Conservation (phyloP, 768 basidiomycete genomes). For the Naematelia aurantialba region DNA sequence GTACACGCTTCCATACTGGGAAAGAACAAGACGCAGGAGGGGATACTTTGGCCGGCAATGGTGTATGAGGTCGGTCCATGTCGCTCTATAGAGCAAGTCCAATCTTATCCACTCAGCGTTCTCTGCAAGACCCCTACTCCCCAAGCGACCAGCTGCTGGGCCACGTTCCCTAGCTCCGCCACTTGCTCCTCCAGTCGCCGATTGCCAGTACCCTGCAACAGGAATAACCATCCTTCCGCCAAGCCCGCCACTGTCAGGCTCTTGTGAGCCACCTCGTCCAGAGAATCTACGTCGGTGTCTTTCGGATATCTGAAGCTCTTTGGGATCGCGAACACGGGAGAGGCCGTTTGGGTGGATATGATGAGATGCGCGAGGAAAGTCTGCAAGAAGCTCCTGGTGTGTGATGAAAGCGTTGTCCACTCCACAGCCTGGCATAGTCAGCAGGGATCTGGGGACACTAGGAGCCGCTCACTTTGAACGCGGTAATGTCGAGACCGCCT, state of each 20-base stretch:
- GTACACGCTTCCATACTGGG: too few relatives aligned
- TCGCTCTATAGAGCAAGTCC: background rate
- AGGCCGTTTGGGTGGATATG: conserved; percentile 67
- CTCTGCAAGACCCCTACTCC: conserved; percentile 52
- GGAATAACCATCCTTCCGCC: conserved; percentile 71
- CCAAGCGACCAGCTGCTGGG: background rate
- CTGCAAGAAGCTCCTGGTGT: conserved; percentile 64
- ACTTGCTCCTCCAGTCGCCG: conserved; percentile 1
- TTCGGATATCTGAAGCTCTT: conserved; percentile 16
- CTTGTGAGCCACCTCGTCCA: conserved; percentile 75
- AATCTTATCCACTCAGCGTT: conserved; percentile 13
- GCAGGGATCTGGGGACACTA: background rate
- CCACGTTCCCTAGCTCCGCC: background rate
- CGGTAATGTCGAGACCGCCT: conserved; percentile 65
- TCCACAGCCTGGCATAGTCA: conserved; percentile 66
- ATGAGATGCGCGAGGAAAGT: conserved; percentile 69
- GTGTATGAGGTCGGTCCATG: background rate
- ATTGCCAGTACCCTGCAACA: conserved; percentile 53
- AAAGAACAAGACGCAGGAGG: too few relatives aligned
- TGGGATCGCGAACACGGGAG: conserved; percentile 58
- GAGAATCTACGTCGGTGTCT: conserved; percentile 38
- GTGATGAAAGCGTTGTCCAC: conserved; percentile 68
- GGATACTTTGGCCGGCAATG: too few relatives aligned
- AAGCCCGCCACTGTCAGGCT: conserved; percentile 63
- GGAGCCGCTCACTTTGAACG: conserved; percentile 67